Conservation (phyloP, 192 early-diverging fungal species). For the Coemansia sp. region DNA sequence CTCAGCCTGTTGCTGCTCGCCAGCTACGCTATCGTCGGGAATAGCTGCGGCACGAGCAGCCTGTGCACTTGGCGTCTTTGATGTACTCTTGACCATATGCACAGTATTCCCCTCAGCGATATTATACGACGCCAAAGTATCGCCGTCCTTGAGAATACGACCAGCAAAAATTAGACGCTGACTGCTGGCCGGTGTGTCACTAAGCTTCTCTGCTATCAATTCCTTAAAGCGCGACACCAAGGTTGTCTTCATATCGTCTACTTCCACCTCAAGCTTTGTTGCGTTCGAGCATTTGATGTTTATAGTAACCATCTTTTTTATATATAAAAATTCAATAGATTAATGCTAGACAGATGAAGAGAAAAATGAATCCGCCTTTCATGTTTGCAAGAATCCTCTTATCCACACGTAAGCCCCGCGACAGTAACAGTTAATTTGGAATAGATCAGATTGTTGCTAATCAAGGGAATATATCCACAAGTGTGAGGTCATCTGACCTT, state of each 20-base stretch:
- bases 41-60: constrained; percentile 30
- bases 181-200: constrained; percentile 66
- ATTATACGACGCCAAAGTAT: constrained; percentile 79
- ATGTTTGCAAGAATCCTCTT: not conserved
- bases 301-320: constrained; percentile 1
- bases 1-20: constrained; percentile 6
- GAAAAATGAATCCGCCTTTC: not conserved
- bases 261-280: not conserved
- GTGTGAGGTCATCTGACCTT: too few relatives aligned
- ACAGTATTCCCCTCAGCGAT: constrained; percentile 86
- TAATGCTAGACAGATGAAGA: not conserved
- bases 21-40: constrained; percentile 7
- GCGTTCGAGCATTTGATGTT: constrained; percentile 15
- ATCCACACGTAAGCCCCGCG: not conserved
- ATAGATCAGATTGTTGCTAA: not conserved
- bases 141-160: constrained; percentile 90
- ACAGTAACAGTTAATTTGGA: not conserved
- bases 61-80: constrained; percentile 42
- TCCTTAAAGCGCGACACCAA: constrained; percentile 80
- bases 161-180: constrained; percentile 95
- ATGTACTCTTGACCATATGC: constrained; percentile 83
- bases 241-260: constrained; percentile 46
- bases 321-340: not conserved
- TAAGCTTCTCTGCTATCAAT: constrained; percentile 66
- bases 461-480: not conserved